phyloP scores from a whole-genome alignment of 371 early-diverging fungal species.

The Mucor irregularis region DNA sequence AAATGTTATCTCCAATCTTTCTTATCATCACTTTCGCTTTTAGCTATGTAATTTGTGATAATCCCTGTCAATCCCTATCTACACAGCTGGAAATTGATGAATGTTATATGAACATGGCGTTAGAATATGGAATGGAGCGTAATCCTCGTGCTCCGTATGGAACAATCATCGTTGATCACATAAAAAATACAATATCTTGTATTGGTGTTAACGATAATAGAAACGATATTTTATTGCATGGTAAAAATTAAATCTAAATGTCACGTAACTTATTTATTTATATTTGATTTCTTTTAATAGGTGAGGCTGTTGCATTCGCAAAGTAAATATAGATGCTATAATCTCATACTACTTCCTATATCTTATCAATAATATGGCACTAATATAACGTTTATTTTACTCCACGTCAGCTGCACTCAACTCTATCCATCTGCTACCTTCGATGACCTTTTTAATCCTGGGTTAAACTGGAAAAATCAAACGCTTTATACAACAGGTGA shows the following conservation, averaged over 20 bases:
- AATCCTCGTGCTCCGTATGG: slow-evolving; percentile 34
- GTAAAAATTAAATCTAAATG: slow-evolving; percentile 2
- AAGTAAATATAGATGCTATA: slow-evolving; percentile 25
- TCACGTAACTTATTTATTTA: neutral
- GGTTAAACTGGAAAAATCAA: slow-evolving; percentile 31
- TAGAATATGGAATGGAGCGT: slow-evolving; percentile 26
- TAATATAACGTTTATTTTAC: neutral
- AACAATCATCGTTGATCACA: slow-evolving; percentile 34
- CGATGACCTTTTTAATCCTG: slow-evolving; percentile 30
- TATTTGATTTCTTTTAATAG: slow-evolving; percentile 2
- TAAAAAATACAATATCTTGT: slow-evolving; percentile 25
- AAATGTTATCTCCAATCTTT: slow-evolving; percentile 20
- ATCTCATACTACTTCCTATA: too few species aligned
- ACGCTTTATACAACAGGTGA: slow-evolving; percentile 42
- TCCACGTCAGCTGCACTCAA: neutral
- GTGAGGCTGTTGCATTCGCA: slow-evolving; percentile 38
- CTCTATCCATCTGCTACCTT: slow-evolving; percentile 32
- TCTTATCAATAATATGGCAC: neutral
- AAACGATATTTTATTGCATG: slow-evolving; percentile 30
- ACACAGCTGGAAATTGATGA: slow-evolving; percentile 8
- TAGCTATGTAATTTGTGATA: neutral
- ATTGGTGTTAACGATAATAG: slow-evolving; percentile 31
- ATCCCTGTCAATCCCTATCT: slow-evolving; percentile 9
- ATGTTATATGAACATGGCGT: slow-evolving; percentile 30
- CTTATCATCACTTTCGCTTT: slow-evolving; percentile 8